Evolutionary conservation across 116 monocot species (phyloP).

Genomic region (Thalassia testudinum): DNA sequence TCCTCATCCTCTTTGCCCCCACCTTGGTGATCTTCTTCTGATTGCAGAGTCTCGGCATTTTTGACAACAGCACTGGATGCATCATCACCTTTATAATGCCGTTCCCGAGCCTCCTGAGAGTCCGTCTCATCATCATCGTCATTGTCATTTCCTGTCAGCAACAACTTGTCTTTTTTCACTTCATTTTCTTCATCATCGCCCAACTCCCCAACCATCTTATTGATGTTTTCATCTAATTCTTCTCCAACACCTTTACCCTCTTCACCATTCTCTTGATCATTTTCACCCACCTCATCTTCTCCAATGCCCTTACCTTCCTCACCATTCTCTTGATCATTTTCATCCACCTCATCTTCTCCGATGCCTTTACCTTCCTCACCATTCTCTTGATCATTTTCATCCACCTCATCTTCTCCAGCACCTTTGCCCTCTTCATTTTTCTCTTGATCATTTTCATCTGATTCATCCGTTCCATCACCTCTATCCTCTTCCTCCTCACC

Average conservation of each 20-base stretch:
- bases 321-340: constrained; percentile 1
- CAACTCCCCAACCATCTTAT: constrained; percentile 9
- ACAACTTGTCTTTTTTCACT: neutral
- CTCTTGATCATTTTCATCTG: constrained; percentile 6
- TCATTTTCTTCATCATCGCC: constrained; percentile 15
- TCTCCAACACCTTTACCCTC: constrained; percentile 10
- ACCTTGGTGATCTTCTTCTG: neutral
- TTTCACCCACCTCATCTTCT: constrained; percentile 24
- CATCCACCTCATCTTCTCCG: constrained; percentile 19
- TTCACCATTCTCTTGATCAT: neutral
- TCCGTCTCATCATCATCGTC: constrained; percentile 4
- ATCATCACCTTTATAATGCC: constrained; percentile 43
- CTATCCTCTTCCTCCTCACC: constrained; percentile 25
- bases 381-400: constrained; percentile 2
- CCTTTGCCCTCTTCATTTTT: constrained; percentile 6
- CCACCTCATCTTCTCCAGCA: constrained; percentile 15
- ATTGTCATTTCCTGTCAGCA: constrained; percentile 22
- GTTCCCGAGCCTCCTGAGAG: constrained; percentile 42
- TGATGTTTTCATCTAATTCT: constrained; percentile 15
- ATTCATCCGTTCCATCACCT: constrained; percentile 17
- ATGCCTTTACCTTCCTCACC: constrained; percentile 8
- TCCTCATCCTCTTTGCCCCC: neutral
- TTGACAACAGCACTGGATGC: constrained; percentile 19
- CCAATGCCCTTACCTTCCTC: constrained; percentile 9
- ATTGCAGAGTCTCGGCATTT: neutral